Evolutionary conservation across 140 eudicot genomes (phyloP).

Genomic region (Anethum foeniculum): DNA sequence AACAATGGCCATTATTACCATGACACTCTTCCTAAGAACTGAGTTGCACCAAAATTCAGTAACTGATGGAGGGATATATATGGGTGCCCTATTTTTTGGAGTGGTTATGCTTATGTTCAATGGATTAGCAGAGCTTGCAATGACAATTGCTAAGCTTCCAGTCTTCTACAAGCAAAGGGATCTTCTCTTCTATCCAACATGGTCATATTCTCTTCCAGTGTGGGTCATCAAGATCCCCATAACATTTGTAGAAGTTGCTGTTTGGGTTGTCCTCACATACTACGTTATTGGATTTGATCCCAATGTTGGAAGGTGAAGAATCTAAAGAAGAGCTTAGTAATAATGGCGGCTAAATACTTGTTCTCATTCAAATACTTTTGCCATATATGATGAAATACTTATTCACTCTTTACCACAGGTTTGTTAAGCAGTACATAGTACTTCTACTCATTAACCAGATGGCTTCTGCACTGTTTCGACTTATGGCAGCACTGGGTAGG

Average conservation of each 20-base stretch:
- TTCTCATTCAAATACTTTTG: neutral
- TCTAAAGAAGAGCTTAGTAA: neutral
- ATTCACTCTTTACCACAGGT: conserved; percentile 33
- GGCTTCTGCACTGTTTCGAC: conserved; percentile 62
- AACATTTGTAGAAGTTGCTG: conserved; percentile 49
- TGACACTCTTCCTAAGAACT: conserved; percentile 73
- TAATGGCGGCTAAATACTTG: neutral
- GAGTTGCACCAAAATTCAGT: conserved; percentile 39
- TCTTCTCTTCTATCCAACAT: conserved; percentile 63
- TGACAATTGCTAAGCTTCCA: conserved; percentile 86
- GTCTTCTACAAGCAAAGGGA: conserved; percentile 85
- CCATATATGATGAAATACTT: neutral
- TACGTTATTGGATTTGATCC: conserved; percentile 81
- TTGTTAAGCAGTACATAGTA: conserved; percentile 49
- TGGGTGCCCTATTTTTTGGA: conserved; percentile 53
- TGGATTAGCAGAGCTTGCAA: conserved; percentile 68
- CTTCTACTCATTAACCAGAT: conserved; percentile 48
- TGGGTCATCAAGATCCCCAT: conserved; percentile 75
- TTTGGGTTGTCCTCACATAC: conserved; percentile 64
- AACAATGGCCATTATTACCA: conserved; percentile 38
- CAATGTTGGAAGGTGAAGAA: conserved; percentile 37
- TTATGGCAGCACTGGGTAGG: conserved; percentile 58
- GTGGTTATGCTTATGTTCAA: conserved; percentile 51
- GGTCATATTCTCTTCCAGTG: conserved; percentile 73
- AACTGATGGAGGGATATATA: conserved; percentile 48